phyloP scores from a whole-genome alignment of 495 filamentous ascomycete species.

The Neurospora terricola region DNA sequence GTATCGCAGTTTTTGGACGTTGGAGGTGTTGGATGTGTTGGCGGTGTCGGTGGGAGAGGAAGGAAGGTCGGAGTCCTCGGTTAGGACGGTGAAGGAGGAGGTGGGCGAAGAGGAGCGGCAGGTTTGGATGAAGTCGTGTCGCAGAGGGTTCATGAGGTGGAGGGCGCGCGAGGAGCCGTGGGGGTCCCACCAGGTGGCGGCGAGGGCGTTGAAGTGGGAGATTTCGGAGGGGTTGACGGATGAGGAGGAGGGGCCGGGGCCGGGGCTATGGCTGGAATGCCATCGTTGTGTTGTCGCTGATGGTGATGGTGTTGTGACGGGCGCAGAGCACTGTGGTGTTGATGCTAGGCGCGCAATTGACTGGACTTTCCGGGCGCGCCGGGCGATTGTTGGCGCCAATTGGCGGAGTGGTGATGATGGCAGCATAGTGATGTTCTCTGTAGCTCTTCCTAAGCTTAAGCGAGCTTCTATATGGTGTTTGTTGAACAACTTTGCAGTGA shows the following conservation, averaged over 20 bases:
- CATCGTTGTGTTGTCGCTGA: background rate
- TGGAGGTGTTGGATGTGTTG: slow-evolving; percentile 18
- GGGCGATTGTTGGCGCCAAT: slow-evolving; percentile 4
- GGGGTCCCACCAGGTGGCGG: slow-evolving; percentile 95
- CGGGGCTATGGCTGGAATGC: background rate
- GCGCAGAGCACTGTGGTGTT: background rate
- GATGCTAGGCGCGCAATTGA: background rate
- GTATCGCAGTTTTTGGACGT: slow-evolving; percentile 43
- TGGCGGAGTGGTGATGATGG: background rate
- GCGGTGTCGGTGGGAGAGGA: background rate
- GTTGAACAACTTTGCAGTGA: background rate
- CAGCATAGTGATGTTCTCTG: background rate
- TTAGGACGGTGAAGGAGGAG: background rate
- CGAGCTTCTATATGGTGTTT: background rate
- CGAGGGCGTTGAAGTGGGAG: slow-evolving; percentile 87
- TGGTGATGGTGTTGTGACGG: background rate
- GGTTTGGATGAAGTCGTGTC: slow-evolving; percentile 76
- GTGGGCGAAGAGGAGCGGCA: slow-evolving; percentile 44
- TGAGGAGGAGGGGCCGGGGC: slow-evolving; percentile 19
- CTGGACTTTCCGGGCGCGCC: background rate
- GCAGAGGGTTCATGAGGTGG: slow-evolving; percentile 95
- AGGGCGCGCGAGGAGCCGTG: slow-evolving; percentile 85
- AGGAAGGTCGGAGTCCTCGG: background rate
- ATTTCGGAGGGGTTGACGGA: slow-evolving; percentile 80
- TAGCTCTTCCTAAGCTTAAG: background rate